A percentile compares a stretch with the other conserved stretches of the same genome.
phyloP scores from a whole-genome alignment of 139 green algal species.

The Haematococcus lacustris region DNA sequence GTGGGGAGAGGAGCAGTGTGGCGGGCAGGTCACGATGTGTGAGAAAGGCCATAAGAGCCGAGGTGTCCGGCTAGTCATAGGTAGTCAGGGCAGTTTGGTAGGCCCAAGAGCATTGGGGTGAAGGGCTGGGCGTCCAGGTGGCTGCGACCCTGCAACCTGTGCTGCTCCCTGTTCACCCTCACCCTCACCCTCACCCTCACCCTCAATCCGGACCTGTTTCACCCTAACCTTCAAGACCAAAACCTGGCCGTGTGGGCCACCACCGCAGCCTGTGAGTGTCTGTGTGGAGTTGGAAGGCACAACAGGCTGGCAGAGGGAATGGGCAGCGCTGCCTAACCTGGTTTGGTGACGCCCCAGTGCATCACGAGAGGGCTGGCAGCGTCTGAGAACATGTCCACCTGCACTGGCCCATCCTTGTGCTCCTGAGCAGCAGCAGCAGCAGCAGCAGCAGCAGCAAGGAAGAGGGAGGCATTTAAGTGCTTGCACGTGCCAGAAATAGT shows the following conservation, averaged over 20 bases:
- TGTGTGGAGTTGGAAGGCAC: not conserved
- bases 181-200: too few species aligned
- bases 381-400: constrained; percentile 63
- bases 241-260: too few species aligned
- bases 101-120: not conserved
- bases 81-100: not conserved
- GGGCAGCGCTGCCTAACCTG: constrained; percentile 1
- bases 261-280: not conserved
- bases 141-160: not conserved
- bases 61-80: not conserved
- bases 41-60: not conserved
- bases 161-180: not conserved
- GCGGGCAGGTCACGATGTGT: not conserved
- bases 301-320: not conserved
- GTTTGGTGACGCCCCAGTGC: constrained; percentile 76
- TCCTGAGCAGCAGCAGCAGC: too few species aligned
- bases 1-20: not conserved
- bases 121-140: not conserved
- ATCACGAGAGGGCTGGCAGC: constrained; percentile 53
- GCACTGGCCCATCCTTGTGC: constrained; percentile 8
- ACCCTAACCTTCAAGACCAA: too few species aligned
- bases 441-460: too few species aligned
- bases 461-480: too few species aligned
- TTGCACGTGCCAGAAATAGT: too few species aligned
- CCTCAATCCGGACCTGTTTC: too few species aligned